A percentile compares a stretch with the other conserved stretches of the same genome.
These are phyloP conservation scores for Fusarium algeriense DNA, from an alignment of 2,329 filamentous ascomycete species.

Conservation along the genomic window DNA sequence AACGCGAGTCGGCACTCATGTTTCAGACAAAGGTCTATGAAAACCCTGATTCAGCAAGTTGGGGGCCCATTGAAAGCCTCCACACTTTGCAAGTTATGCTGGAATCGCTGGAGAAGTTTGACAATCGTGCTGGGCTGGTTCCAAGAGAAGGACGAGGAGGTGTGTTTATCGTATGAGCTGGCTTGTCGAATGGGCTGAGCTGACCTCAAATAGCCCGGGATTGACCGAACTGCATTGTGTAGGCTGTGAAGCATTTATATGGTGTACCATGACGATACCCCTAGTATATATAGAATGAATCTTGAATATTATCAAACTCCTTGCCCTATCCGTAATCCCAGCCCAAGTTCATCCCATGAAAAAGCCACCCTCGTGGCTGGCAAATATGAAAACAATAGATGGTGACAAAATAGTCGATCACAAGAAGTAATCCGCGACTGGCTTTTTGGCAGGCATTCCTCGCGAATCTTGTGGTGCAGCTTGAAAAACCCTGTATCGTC, in stretches of 20 bases:
- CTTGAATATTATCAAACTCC: conserved; percentile 40
- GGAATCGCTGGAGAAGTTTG: conserved; percentile 13
- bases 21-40: conserved; percentile 24
- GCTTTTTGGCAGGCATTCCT: conserved; percentile 99
- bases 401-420: conserved; percentile 49
- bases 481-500: conserved; percentile 94
- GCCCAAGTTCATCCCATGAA: conserved; percentile 33
- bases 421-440: conserved; percentile 96
- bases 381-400: conserved; percentile 13
- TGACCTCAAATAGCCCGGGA: not conserved
- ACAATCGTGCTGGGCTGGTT: not conserved
- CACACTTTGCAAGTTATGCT: conserved; percentile 11
- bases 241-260: conserved; percentile 26
- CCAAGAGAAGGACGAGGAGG: conserved; percentile 12
- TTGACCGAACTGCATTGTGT: conserved; percentile 18
- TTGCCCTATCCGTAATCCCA: conserved; percentile 41
- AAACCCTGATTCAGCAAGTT: conserved; percentile 7
- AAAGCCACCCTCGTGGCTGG: conserved; percentile 29
- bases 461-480: conserved; percentile 95
- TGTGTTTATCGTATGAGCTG: conserved; percentile 22
- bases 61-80: conserved; percentile 27
- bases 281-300: conserved; percentile 16
- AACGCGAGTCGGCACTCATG: not conserved
- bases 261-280: conserved; percentile 32
- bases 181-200: not conserved